A percentile compares a stretch with the other conserved stretches of the same genome.
These are phyloP conservation scores for Pseudogymnoascus sp. DNA, from an alignment of 2,329 filamentous ascomycete genomes.

Conservation along the genomic window DNA sequence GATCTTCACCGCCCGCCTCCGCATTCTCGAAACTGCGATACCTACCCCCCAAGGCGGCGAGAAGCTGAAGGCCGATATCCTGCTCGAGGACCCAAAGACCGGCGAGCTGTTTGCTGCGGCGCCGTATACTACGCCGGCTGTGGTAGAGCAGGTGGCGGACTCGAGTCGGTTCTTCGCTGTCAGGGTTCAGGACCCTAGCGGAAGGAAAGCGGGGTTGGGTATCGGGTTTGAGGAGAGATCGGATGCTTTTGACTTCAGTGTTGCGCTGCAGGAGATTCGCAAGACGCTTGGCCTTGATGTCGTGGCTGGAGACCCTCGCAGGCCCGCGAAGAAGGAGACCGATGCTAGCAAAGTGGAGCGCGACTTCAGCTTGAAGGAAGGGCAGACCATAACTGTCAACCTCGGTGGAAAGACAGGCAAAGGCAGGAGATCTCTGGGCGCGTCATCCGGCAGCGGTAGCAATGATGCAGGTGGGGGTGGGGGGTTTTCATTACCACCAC, in stretches of 20 bases:
- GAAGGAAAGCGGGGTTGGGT: constrained; percentile 69
- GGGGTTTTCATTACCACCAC: constrained; percentile 67
- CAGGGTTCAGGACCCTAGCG: constrained; percentile 64
- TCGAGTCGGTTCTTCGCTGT: constrained; percentile 79
- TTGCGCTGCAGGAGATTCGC: constrained; percentile 69
- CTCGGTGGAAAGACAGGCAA: constrained; percentile 46
- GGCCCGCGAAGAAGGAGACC: constrained; percentile 26
- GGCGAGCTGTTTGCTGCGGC: constrained; percentile 77
- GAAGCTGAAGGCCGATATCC: constrained; percentile 61
- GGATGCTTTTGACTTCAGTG: constrained; percentile 78
- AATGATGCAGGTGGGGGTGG: too few species aligned
- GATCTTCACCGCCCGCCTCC: constrained; percentile 79
- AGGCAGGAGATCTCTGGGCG: constrained; percentile 23
- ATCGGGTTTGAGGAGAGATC: constrained; percentile 81
- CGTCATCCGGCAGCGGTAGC: constrained; percentile 15
- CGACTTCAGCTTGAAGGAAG: constrained; percentile 81
- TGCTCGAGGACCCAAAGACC: constrained; percentile 66
- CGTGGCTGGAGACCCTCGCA: constrained; percentile 23
- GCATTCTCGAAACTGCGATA: constrained; percentile 66
- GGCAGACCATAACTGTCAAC: constrained; percentile 80
- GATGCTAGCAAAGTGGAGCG: constrained; percentile 44
- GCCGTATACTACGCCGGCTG: constrained; percentile 58
- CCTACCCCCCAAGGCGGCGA: constrained; percentile 35
- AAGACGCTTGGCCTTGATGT: constrained; percentile 57
- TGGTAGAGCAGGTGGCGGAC: constrained; percentile 71